Evolutionary conservation across 2,329 filamentous ascomycete genomes (phyloP), one percentile per base, ranked within the genome.

Genomic region (Colletotrichum musicola): DNA sequence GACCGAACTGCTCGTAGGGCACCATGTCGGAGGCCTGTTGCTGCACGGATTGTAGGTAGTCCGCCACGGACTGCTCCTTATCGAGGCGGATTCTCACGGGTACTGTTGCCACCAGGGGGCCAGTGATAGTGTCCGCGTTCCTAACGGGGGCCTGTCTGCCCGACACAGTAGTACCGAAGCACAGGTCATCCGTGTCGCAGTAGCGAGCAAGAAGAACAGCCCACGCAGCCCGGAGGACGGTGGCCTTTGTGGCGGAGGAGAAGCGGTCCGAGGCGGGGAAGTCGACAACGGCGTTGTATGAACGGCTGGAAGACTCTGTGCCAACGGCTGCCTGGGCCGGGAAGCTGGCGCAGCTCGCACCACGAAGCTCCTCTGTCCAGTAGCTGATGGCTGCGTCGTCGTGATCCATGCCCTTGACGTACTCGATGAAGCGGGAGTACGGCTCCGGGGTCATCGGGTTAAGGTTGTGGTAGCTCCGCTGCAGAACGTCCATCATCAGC

Each of bases 171-270:
- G 38, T 40, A 2, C 38, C 38, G 38, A 40, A 40, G 38, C 38
- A 40, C 4, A 40, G 13, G 5, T 66, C 63, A 9, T 55, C 14
- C 14, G 69, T 78, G 69, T 53, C 76, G 72, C 80, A 75, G 57
- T 83, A 81, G 2, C 78, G 70, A 0, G 77, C 77, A 1, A 80
- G 75, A 1, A 82, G 73, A 12, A 85, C 62, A 0, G 73, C 70
- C 72, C 73, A 74, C 2, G 75, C 74, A 0, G 74, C 73, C 6
- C 75, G 70, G 12, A 76, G 54, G 2, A 75, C 54, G 1, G 71
- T 73, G 3, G 75, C 70, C 25, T 53, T 55, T n/a, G 62, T 58
- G 42, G 16, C 25, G 46, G 20, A 46, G 35, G 55, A 53, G 27
- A 40, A 14, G 13, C 38, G 38, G 38, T 40, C 38, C 2, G 38